These are phyloP conservation scores for Sphagnum magellanicum DNA, from an alignment of 228 moss, liverwort and hornwort genomes.

Conservation along the genomic window DNA sequence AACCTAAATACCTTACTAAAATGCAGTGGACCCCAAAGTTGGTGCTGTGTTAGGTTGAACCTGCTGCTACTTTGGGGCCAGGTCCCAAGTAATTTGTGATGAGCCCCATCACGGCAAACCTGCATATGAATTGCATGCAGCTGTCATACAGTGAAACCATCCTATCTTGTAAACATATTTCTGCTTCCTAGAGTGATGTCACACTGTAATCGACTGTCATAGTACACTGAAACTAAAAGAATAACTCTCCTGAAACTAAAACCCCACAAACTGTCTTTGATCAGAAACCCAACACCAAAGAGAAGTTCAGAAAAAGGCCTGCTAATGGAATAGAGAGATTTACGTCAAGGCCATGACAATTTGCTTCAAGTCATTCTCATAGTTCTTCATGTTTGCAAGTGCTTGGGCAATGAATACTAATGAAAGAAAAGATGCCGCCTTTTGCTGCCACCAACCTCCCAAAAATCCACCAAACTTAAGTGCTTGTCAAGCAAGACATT, in stretches of 20 bases:
- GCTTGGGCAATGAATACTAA: slow-evolving; percentile 81
- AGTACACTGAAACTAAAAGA: too few species aligned
- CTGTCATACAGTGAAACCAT: background rate
- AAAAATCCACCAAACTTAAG: too few species aligned
- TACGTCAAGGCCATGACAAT: slow-evolving; percentile 88
- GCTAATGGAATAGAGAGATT: background rate
- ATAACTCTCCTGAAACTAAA: too few species aligned
- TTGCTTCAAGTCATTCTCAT: slow-evolving; percentile 89
- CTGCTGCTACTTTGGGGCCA: slow-evolving; percentile 13
- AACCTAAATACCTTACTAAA: too few species aligned
- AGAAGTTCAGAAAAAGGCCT: too few species aligned
- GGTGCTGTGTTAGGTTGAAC: background rate
- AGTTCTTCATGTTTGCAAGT: slow-evolving; percentile 80
- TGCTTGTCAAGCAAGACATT: too few species aligned
- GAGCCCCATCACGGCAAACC: slow-evolving; percentile 93
- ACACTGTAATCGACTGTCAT: background rate
- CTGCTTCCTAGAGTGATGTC: background rate
- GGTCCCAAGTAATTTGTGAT: slow-evolving; percentile 75
- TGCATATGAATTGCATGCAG: slow-evolving; percentile 14
- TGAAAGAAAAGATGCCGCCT: slow-evolving; percentile 74
- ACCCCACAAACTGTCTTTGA: too few species aligned
- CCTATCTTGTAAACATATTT: background rate
- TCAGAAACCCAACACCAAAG: too few species aligned
- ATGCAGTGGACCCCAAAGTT: too few species aligned
- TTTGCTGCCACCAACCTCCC: slow-evolving; percentile 40